Evolutionary conservation across 208 protist genomes (phyloP).

Genomic region (Baffinella frigidus): DNA sequence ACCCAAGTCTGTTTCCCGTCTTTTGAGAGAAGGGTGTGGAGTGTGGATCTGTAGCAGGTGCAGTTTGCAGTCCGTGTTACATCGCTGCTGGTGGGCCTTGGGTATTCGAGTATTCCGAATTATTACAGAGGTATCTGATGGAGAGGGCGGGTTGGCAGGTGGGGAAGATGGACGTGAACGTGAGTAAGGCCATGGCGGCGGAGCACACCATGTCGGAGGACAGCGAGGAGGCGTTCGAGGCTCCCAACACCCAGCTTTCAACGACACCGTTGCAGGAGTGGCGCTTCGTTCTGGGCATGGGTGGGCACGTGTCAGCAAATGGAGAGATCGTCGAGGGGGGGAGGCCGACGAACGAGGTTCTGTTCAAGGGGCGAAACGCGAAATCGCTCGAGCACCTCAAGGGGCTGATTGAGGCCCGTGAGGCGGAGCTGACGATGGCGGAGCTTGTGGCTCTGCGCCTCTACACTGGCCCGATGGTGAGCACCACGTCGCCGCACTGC

Average conservation of each 20-base stretch:
- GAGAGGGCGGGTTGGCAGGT: no score
- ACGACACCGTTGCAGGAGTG: background rate
- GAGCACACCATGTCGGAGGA: background rate
- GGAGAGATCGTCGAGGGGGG: background rate
- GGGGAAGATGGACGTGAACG: no score
- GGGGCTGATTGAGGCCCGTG: background rate
- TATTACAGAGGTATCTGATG: no score
- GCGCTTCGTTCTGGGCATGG: no score
- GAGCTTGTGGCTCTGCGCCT: constrained; percentile 34
- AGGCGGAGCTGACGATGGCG: constrained; percentile 7
- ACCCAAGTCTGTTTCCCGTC: no score
- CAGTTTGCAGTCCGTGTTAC: no score
- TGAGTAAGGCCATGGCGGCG: background rate
- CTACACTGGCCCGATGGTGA: constrained; percentile 58
- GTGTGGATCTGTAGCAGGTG: no score
- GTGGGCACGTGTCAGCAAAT: no score
- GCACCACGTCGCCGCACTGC: no score
- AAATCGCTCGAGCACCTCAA: background rate
- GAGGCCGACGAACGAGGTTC: background rate
- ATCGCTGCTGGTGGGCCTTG: no score
- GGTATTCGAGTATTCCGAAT: no score
- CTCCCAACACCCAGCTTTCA: background rate
- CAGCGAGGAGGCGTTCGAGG: background rate
- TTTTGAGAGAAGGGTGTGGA: no score
- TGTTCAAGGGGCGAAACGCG: background rate